These are phyloP conservation scores for Melaleuca alternifolia DNA, from an alignment of 345 rosid species.

Conservation along the genomic window DNA sequence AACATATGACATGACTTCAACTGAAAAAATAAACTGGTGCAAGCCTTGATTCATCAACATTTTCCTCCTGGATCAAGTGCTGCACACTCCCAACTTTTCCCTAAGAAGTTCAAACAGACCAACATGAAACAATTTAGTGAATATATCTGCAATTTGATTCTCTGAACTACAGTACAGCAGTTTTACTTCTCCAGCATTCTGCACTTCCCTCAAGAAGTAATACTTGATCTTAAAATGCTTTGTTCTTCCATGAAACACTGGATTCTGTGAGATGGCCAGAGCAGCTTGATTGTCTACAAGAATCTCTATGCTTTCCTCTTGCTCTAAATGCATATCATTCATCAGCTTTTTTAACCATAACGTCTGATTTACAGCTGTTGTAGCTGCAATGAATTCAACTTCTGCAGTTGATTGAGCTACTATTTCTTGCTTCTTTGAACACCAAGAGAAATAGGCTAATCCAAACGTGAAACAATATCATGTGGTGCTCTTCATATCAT, in stretches of 20 bases:
- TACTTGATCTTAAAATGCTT: background rate
- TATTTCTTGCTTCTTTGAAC: background rate
- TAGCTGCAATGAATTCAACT: background rate
- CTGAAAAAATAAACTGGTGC: no score
- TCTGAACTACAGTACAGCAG: background rate
- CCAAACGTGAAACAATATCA: background rate
- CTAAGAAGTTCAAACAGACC: background rate
- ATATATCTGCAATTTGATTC: background rate
- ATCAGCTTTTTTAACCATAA: background rate
- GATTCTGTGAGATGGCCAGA: background rate
- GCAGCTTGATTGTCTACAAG: background rate
- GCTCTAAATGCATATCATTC: no score
- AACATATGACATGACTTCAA: no score
- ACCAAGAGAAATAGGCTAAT: background rate
- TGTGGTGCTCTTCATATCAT: slow-evolving; percentile 4
- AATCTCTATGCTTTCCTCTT: background rate
- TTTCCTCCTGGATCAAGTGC: background rate
- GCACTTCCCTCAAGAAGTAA: background rate
- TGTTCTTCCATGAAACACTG: background rate
- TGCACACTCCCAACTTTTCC: background rate
- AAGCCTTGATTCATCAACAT: no score
- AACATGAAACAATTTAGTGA: background rate
- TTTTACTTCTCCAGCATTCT: background rate
- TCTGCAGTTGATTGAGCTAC: background rate
- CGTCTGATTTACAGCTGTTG: background rate